Evolutionary conservation across 805 yeast genomes (phyloP).

Genomic region (Suhomyces sp.): DNA sequence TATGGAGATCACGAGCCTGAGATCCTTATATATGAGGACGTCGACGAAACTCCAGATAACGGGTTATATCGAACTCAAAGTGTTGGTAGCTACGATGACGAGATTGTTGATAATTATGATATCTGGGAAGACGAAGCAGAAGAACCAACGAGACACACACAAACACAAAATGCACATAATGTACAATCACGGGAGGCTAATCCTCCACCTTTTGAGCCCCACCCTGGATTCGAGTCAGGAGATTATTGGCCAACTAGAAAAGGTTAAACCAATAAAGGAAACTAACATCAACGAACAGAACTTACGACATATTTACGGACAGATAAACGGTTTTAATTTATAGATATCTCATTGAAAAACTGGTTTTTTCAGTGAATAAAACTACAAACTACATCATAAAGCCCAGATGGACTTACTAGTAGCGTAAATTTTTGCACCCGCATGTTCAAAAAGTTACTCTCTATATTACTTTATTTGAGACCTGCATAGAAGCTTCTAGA

Average conservation of each 20-base stretch:
- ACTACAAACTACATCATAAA: too few relatives aligned
- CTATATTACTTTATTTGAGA: not conserved
- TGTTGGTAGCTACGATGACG: conserved; percentile 23
- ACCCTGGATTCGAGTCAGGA: conserved; percentile 43
- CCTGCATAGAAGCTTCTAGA: conserved; percentile 17
- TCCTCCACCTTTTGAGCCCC: conserved; percentile 47
- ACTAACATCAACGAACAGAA: conserved; percentile 1
- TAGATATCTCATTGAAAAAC: too few relatives aligned
- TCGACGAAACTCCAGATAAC: not conserved
- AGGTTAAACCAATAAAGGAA: conserved; percentile 10
- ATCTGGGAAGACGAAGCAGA: conserved; percentile 17
- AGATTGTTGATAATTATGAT: conserved; percentile 26
- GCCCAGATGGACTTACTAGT: too few relatives aligned
- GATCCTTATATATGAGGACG: conserved; percentile 2
- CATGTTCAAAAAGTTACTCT: too few relatives aligned
- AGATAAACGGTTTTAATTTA: too few relatives aligned
- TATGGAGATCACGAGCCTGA: conserved; percentile 1
- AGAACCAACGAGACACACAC: conserved; percentile 6
- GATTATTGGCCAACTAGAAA: conserved; percentile 44
- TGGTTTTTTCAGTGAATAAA: too few relatives aligned
- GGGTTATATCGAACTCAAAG: not conserved
- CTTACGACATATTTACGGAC: conserved; percentile 7
- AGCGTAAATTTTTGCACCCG: too few relatives aligned
- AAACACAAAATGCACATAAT: too few relatives aligned
- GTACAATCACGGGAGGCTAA: too few relatives aligned